phyloP scores from a whole-genome alignment of 768 basidiomycete genomes.

The Boletus vinaceobasis region DNA sequence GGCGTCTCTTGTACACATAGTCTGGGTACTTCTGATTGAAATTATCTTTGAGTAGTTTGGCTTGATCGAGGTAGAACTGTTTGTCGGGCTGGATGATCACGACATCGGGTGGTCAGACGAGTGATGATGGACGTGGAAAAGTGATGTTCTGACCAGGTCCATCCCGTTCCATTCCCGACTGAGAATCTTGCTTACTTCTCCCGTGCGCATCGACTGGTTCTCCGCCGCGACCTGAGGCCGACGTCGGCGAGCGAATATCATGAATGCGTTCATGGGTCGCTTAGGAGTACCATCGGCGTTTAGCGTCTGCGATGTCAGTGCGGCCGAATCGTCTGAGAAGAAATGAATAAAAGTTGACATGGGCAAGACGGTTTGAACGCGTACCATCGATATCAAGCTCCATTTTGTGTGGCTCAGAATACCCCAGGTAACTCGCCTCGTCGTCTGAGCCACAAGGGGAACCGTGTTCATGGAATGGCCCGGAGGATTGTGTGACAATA shows the following conservation, averaged over 20 bases:
- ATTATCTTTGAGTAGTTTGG: conserved; percentile 78
- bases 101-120: conserved; percentile 12
- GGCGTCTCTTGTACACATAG: conserved; percentile 84
- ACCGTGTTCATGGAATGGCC: conserved; percentile 40
- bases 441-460: conserved; percentile 61
- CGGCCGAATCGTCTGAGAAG: conserved; percentile 37
- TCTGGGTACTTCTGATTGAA: conserved; percentile 87
- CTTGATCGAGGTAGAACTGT: conserved; percentile 85
- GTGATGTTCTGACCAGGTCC: conserved; percentile 52
- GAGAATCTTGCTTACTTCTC: conserved; percentile 85
- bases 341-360: conserved; percentile 13
- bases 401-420: conserved; percentile 37
- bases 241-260: conserved; percentile 84
- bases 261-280: conserved; percentile 91
- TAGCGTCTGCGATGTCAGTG: conserved; percentile 73
- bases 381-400: conserved; percentile 48
- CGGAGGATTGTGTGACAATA: conserved; percentile 26
- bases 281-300: conserved; percentile 88
- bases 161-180: conserved; percentile 85
- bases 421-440: conserved; percentile 33
- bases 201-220: conserved; percentile 86
- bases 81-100: conserved; percentile 58
- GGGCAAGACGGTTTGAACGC: conserved; percentile 7
- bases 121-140: background rate
- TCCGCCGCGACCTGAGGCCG: conserved; percentile 83